Conservation (phyloP, 768 basidiomycete genomes). For the Scleroderma bovista region DNA sequence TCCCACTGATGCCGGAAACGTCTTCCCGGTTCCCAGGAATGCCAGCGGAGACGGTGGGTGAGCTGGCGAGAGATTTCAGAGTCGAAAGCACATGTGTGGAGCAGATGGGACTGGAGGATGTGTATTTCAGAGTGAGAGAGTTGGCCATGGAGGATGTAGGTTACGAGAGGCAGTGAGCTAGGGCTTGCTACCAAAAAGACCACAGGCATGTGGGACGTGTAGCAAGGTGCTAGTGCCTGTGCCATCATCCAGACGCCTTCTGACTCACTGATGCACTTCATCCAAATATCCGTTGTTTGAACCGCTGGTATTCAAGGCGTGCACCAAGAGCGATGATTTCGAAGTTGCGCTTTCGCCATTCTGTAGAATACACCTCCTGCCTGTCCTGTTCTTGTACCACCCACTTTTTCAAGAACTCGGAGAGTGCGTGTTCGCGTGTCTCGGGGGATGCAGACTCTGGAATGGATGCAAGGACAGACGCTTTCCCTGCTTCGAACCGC, state of each 20-base stretch:
- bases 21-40: slow-evolving; percentile 70
- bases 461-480: slow-evolving; percentile 49
- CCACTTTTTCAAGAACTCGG: slow-evolving; percentile 73
- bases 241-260: no score
- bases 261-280: background rate
- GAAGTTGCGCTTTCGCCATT: slow-evolving; percentile 64
- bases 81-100: slow-evolving; percentile 55
- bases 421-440: slow-evolving; percentile 63
- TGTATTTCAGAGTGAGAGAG: slow-evolving; percentile 59
- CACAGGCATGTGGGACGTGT: background rate
- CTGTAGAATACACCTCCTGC: slow-evolving; percentile 53
- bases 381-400: slow-evolving; percentile 57
- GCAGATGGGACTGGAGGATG: slow-evolving; percentile 49
- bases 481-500: slow-evolving; percentile 71
- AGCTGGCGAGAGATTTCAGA: slow-evolving; percentile 54
- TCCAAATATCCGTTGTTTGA: slow-evolving; percentile 30
- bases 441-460: slow-evolving; percentile 44
- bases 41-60: slow-evolving; percentile 58
- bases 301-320: slow-evolving; percentile 47
- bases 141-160: slow-evolving; percentile 48
- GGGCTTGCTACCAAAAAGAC: background rate
- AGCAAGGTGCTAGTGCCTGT: no score
- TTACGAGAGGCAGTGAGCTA: slow-evolving; percentile 25
- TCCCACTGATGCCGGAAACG: slow-evolving; percentile 57
- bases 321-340: slow-evolving; percentile 52